Evolutionary conservation across 768 basidiomycete genomes (phyloP).

Genomic region (Psilocybe azurescens): DNA sequence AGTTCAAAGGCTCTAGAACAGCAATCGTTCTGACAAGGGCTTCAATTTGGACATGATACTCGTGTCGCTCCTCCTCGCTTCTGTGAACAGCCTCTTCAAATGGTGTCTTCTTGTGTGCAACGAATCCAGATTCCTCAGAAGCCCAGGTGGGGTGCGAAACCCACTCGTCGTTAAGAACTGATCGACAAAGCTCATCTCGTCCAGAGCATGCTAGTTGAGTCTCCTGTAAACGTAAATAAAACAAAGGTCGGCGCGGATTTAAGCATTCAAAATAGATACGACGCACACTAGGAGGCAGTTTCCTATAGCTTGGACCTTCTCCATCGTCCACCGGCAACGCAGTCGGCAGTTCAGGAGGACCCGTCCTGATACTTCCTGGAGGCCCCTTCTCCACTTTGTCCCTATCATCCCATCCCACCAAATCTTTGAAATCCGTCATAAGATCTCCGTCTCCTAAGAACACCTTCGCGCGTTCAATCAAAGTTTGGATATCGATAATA

Average conservation of each 20-base stretch:
- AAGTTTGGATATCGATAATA: conserved; percentile 83
- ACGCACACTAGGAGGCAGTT: conserved; percentile 86
- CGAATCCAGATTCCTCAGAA: conserved; percentile 93
- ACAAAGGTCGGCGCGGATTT: conserved; percentile 2
- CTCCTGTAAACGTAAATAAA: conserved; percentile 59
- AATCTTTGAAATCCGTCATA: conserved; percentile 81
- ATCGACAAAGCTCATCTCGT: conserved; percentile 92
- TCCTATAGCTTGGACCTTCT: conserved; percentile 94
- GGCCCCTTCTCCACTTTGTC: conserved; percentile 71
- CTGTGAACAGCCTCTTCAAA: conserved; percentile 97
- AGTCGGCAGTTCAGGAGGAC: conserved; percentile 76
- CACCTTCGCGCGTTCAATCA: conserved; percentile 79
- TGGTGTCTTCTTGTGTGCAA: conserved; percentile 94
- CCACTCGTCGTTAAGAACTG: conserved; percentile 97
- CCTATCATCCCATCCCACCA: conserved; percentile 81
- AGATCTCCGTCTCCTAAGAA: conserved; percentile 87
- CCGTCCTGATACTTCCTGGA: conserved; percentile 77
- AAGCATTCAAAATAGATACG: neutral
- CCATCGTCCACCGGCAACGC: conserved; percentile 83
- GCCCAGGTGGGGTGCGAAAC: conserved; percentile 99
- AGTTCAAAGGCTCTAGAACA: conserved; percentile 85
- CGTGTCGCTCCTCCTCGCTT: conserved; percentile 97
- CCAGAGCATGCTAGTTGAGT: conserved; percentile 90
- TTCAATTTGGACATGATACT: conserved; percentile 96
- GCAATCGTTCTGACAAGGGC: conserved; percentile 90